phyloP scores from a whole-genome alignment of 805 yeast species.

The Kodamaea hsintzibuensis region DNA sequence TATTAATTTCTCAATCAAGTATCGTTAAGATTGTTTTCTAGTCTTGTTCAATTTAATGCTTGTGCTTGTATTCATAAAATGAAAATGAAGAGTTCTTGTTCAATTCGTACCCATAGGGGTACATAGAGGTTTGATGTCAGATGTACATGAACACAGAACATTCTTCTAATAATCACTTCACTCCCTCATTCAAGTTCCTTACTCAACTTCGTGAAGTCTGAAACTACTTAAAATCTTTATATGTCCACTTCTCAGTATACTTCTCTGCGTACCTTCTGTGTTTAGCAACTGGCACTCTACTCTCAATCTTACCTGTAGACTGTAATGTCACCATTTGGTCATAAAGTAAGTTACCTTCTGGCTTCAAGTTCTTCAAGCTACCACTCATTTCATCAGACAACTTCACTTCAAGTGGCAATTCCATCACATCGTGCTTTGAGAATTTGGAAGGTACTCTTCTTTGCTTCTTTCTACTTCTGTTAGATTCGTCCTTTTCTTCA shows the following conservation, averaged over 20 bases:
- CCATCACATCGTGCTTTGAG: conserved; percentile 43
- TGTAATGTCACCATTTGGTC: conserved; percentile 84
- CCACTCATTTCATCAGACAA: conserved; percentile 86
- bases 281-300: conserved; percentile 70
- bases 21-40: background rate
- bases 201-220: background rate
- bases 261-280: conserved; percentile 69
- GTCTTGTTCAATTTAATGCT: background rate
- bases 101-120: background rate
- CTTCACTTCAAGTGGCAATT: conserved; percentile 67
- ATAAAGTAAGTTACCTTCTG: conserved; percentile 85
- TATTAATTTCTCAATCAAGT: background rate
- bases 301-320: conserved; percentile 81
- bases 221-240: conserved; percentile 78
- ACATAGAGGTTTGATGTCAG: background rate
- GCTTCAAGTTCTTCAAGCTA: conserved; percentile 77
- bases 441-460: conserved; percentile 35
- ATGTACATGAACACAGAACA: background rate
- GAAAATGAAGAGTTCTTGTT: background rate
- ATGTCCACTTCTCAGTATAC: conserved; percentile 89
- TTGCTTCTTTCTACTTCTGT: conserved; percentile 15
- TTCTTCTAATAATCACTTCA: background rate
- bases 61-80: background rate
- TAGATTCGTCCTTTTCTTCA: conserved; percentile 23
- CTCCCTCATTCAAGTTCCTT: background rate